These are phyloP conservation scores for Amanita pseudoporphyria DNA, from an alignment of 768 basidiomycete species.

Conservation along the genomic window DNA sequence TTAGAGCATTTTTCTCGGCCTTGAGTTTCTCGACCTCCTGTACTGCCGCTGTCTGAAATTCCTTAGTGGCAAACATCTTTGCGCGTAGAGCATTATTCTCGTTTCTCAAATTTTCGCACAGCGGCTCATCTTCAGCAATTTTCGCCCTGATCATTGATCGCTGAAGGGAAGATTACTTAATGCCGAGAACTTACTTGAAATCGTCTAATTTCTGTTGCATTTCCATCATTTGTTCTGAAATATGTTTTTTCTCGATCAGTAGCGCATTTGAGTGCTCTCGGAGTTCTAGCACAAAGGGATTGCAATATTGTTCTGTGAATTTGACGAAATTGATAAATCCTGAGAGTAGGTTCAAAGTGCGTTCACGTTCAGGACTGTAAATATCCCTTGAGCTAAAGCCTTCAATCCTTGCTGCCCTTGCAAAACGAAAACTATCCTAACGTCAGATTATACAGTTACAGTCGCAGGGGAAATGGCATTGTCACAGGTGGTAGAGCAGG, in stretches of 20 bases:
- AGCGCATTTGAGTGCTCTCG: constrained; percentile 48
- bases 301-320: constrained; percentile 68
- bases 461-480: background rate
- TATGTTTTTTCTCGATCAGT: constrained; percentile 52
- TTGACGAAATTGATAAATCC: constrained; percentile 93
- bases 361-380: constrained; percentile 58
- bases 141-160: constrained; percentile 35
- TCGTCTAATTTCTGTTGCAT: constrained; percentile 40
- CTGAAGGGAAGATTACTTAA: background rate
- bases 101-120: constrained; percentile 45
- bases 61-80: constrained; percentile 62
- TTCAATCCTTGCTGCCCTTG: constrained; percentile 61
- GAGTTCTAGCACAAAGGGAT: constrained; percentile 50
- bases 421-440: constrained; percentile 49
- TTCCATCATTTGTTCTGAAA: constrained; percentile 36
- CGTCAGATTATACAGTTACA: constrained; percentile 3
- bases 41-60: constrained; percentile 46
- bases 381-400: constrained; percentile 75
- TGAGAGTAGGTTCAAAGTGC: constrained; percentile 69
- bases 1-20: constrained; percentile 52
- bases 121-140: constrained; percentile 60
- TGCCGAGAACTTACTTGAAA: constrained; percentile 39
- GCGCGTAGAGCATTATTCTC: constrained; percentile 56
- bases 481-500: constrained; percentile 63
- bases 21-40: constrained; percentile 66